These are phyloP conservation scores for Marchantia paleacea DNA, from an alignment of 225 moss, liverwort and hornwort species.

Conservation along the genomic window DNA sequence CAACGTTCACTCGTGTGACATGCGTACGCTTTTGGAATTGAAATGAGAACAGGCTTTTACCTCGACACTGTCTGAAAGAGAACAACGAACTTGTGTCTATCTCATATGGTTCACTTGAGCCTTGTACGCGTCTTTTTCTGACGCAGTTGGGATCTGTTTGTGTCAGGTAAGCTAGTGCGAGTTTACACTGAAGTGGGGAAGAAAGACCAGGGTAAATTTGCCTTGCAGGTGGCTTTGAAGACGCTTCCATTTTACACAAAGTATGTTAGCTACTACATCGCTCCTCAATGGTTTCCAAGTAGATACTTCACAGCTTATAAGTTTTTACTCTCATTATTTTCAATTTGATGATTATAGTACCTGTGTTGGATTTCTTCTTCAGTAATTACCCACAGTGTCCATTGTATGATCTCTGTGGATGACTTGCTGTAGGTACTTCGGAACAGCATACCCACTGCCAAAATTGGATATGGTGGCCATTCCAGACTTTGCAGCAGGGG, in stretches of 20 bases:
- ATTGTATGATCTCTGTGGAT: not conserved
- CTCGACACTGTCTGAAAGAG: not conserved
- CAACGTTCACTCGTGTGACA: not conserved
- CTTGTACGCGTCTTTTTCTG: not conserved
- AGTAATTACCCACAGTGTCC: no score
- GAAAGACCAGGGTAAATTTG: constrained; percentile 64
- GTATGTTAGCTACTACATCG: constrained; percentile 28
- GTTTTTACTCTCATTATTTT: not conserved
- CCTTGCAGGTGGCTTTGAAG: constrained; percentile 62
- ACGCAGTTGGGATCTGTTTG: not conserved
- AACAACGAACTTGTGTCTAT: not conserved
- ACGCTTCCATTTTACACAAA: constrained; percentile 69
- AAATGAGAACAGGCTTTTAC: not conserved
- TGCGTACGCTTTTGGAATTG: not conserved
- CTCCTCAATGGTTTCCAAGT: not conserved
- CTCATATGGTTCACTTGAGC: not conserved
- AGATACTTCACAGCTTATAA: not conserved
- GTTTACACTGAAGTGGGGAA: constrained; percentile 71
- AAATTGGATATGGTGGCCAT: constrained; percentile 83
- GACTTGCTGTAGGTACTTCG: constrained; percentile 58
- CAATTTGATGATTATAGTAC: no score
- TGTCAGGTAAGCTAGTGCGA: constrained; percentile 55
- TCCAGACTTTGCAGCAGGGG: constrained; percentile 79
- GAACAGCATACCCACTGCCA: constrained; percentile 69
- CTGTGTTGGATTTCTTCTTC: no score